phyloP scores from a whole-genome alignment of 805 yeast genomes.

The Wickerhamomyces silvicola region DNA sequence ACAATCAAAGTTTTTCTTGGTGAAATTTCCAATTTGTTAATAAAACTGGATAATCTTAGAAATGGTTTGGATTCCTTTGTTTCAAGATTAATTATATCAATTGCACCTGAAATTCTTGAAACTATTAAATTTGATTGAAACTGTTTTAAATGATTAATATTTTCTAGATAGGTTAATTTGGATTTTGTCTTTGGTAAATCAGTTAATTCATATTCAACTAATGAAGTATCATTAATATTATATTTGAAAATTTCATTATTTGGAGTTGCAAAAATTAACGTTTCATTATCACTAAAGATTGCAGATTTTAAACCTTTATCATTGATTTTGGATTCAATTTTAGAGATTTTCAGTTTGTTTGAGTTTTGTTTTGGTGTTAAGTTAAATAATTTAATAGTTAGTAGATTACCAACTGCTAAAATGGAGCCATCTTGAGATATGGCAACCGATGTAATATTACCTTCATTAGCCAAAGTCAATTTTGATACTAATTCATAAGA shows the following conservation, averaged over 20 bases:
- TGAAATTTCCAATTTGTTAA: constrained; percentile 59
- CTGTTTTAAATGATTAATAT: constrained; percentile 47
- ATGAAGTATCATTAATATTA: constrained; percentile 27
- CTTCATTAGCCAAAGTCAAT: constrained; percentile 64
- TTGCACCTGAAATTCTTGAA: constrained; percentile 58
- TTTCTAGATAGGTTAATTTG: constrained; percentile 40
- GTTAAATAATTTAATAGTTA: constrained; percentile 62
- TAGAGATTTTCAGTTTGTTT: constrained; percentile 40
- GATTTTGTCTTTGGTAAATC: constrained; percentile 28
- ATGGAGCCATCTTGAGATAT: constrained; percentile 59
- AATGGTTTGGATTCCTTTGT: constrained; percentile 33
- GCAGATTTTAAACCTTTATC: constrained; percentile 52
- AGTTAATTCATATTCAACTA: constrained; percentile 32
- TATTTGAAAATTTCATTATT: constrained; percentile 54
- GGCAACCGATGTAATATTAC: constrained; percentile 64
- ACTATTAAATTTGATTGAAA: constrained; percentile 45
- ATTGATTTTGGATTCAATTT: constrained; percentile 37
- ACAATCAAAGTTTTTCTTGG: constrained; percentile 47
- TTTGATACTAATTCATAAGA: constrained; percentile 59
- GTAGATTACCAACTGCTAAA: constrained; percentile 65
- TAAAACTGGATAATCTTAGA: constrained; percentile 51
- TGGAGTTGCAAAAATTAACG: constrained; percentile 46
- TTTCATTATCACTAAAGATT: constrained; percentile 38
- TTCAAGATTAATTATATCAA: constrained; percentile 42
- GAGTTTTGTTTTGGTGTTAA: constrained; percentile 36